These are phyloP conservation scores for Stylosanthes scabra DNA, from an alignment of 331 rosid genomes.

Conservation along the genomic window DNA sequence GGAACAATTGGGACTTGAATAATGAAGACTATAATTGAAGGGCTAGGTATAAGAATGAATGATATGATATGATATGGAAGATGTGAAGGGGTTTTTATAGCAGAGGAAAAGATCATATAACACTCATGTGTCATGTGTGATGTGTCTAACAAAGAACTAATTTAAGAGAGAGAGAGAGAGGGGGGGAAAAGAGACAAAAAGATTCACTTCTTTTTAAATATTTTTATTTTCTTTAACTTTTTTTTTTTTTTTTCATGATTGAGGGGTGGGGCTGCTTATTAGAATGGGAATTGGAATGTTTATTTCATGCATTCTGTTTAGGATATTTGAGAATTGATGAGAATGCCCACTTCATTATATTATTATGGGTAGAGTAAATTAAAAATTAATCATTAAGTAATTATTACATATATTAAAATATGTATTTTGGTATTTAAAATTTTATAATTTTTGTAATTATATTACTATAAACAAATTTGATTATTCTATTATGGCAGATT, in stretches of 20 bases:
- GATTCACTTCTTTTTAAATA: not conserved
- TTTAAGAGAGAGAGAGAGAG: not conserved
- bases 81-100: slow-evolving; percentile 53
- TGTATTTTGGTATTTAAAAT: no score
- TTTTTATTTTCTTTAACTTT: no score
- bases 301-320: slow-evolving; percentile 18
- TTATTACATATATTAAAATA: no score
- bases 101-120: slow-evolving; percentile 24
- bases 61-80: slow-evolving; percentile 35
- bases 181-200: slow-evolving; percentile 30
- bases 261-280: slow-evolving; percentile 10
- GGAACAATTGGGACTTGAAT: not conserved
- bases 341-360: slow-evolving; percentile 15
- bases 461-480: no score
- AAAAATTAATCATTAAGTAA: no score
- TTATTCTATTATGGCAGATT: no score
- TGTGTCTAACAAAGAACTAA: slow-evolving; percentile 14
- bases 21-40: slow-evolving; percentile 14
- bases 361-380: no score
- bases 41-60: not conserved
- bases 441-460: no score
- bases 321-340: slow-evolving; percentile 29
- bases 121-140: not conserved
- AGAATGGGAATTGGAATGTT: slow-evolving; percentile 19
- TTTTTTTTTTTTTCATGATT: slow-evolving; percentile 1